Base-by-base conservation (phyloP, 805 yeast species). In the Cyberlindnera petersonii region DNA sequence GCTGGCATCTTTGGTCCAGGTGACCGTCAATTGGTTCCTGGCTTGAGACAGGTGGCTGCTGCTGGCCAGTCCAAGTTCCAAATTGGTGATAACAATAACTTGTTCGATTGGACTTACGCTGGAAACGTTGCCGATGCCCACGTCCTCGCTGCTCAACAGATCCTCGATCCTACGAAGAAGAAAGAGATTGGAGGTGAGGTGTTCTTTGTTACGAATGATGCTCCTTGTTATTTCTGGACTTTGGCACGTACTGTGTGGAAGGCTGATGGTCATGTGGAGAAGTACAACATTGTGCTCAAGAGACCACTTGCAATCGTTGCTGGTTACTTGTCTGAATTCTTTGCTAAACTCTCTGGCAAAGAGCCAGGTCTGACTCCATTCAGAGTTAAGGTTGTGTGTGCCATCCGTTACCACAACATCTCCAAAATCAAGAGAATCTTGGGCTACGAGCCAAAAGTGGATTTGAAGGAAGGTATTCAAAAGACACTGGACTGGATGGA, bases 1-100 rank as follows among this genome's bases (percentile, higher is more conserved):
- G 96, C 98, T 1, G 99, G 98, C 27, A 88, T 93, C 33, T 93
- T 93, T 66, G 99, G 98, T 5, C 98, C 98, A 6, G 98, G 98
- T 31, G 98, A 93, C 61, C 77, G 98, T 44, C 99, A 93, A 61
- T 67, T 93, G 55, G 93, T 93, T 32, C 98, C 98, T 10, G 95
- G 95, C 4, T 69, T 93, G 43, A 77, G 96, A 56, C 73, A 73
- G 13, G 96, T 86, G 31, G 88, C 95, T 4, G 73, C 74, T 42
- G 66, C 76, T 39, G 95, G 95, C 8, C 96, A 91, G 61, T 82
- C 93, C 17, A 84, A 84, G 61, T 86, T 86, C 62, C 99, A 93
- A 64, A 71, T 93, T 34, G 98, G 99, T 49, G 94, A 87, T 59
- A 93, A 93, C 65, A 79, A 85, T 60, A 93, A 93, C 58, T 64